A percentile compares a stretch with the other conserved stretches of the same genome.
Evolutionary conservation across 805 yeast species (phyloP).

Genomic region (Tetrapisispora phaffii): DNA sequence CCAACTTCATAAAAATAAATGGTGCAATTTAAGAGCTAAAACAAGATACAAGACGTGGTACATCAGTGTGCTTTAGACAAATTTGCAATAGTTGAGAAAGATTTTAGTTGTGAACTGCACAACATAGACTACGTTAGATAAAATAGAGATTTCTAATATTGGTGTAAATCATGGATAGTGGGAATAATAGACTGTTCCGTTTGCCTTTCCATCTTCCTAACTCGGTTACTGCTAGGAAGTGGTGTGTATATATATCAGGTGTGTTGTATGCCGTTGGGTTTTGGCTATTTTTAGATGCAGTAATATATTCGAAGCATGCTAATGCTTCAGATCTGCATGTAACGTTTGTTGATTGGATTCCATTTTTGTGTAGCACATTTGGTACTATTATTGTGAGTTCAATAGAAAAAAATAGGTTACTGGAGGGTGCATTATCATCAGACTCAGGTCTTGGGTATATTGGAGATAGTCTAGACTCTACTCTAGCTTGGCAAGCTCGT

Average conservation of each 20-base stretch:
- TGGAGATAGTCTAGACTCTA: conserved; percentile 32
- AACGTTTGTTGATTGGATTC: conserved; percentile 92
- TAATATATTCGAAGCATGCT: conserved; percentile 71
- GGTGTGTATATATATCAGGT: conserved; percentile 72
- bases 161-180: conserved; percentile 22
- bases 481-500: conserved; percentile 88
- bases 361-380: conserved; percentile 73
- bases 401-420: conserved; percentile 34
- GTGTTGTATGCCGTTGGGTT: conserved; percentile 75
- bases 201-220: conserved; percentile 61
- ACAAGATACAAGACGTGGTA: too few species aligned
- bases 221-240: conserved; percentile 56
- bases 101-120: too few species aligned
- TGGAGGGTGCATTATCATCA: conserved; percentile 32
- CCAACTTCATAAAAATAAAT: too few species aligned
- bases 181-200: conserved; percentile 48
- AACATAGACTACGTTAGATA: too few species aligned
- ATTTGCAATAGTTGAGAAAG: too few species aligned
- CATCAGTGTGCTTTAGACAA: too few species aligned
- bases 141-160: background rate
- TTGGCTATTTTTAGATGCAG: conserved; percentile 84
- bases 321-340: conserved; percentile 84
- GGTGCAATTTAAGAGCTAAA: too few species aligned
- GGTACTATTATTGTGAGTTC: conserved; percentile 73
- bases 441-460: conserved; percentile 26